phyloP scores from a whole-genome alignment of 176 grass and related monocot species.

The Triticum urartu region DNA sequence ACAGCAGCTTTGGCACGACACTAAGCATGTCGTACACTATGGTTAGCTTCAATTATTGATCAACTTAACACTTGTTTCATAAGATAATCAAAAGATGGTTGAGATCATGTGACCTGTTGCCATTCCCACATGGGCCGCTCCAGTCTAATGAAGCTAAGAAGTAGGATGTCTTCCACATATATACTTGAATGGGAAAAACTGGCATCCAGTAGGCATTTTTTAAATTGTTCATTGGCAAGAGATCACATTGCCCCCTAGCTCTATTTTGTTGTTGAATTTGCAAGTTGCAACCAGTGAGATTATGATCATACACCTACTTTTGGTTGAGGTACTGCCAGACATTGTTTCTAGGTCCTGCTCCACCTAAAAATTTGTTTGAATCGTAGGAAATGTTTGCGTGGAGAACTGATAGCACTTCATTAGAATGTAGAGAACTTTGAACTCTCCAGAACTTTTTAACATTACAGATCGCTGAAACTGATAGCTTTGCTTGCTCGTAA shows the following conservation, averaged over 20 bases:
- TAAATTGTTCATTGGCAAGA: not conserved
- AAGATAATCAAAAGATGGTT: not conserved
- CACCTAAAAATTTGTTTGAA: too few species aligned
- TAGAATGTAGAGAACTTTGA: too few species aligned
- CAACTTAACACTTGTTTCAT: not conserved
- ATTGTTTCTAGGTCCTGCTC: too few species aligned
- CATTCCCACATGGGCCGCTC: not conserved
- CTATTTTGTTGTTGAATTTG: not conserved
- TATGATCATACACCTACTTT: too few species aligned
- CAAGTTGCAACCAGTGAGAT: not conserved
- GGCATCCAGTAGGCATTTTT: not conserved
- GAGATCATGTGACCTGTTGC: not conserved
- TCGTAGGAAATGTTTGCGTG: too few species aligned
- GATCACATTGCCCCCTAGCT: not conserved
- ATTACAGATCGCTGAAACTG: too few species aligned
- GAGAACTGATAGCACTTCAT: too few species aligned
- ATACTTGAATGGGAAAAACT: not conserved
- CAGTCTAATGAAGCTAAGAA: not conserved
- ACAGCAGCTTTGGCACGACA: not conserved
- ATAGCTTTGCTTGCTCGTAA: too few species aligned
- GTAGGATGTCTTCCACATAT: not conserved
- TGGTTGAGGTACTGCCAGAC: too few species aligned
- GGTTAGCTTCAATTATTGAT: conserved; percentile 16
- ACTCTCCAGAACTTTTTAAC: too few species aligned
- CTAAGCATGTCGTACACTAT: not conserved